Conservation (phyloP, 1,284 basidiomycete species). For the Apiotrichum domesticum region DNA sequence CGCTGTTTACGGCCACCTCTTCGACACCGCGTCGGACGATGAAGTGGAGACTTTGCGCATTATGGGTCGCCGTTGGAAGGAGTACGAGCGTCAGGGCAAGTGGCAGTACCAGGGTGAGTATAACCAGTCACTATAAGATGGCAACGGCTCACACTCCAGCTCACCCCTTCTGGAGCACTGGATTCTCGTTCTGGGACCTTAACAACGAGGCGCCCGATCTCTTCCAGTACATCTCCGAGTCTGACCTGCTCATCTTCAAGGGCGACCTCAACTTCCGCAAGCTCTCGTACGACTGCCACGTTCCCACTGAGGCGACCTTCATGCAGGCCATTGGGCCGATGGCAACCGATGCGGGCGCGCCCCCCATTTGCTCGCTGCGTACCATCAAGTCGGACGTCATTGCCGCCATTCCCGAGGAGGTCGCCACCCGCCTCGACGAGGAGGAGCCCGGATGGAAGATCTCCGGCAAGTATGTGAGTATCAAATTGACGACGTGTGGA, state of each 20-base stretch:
- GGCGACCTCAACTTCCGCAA: slow-evolving; percentile 87
- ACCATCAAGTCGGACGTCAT: slow-evolving; percentile 80
- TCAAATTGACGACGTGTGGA: neutral
- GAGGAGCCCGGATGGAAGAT: slow-evolving; percentile 95
- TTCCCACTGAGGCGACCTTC: slow-evolving; percentile 84
- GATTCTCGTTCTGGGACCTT: slow-evolving; percentile 83
- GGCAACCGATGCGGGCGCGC: slow-evolving; percentile 80
- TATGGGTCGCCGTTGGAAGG: slow-evolving; percentile 88
- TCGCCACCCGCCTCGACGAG: slow-evolving; percentile 75
- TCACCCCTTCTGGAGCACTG: slow-evolving; percentile 90
- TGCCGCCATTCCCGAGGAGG: slow-evolving; percentile 58
- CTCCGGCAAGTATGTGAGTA: slow-evolving; percentile 72
- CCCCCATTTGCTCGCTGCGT: slow-evolving; percentile 74
- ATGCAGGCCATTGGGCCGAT: slow-evolving; percentile 88
- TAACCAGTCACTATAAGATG: too few species aligned
- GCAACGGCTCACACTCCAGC: slow-evolving; percentile 33
- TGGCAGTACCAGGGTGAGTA: slow-evolving; percentile 73
- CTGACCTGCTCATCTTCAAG: slow-evolving; percentile 93
- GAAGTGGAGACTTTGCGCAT: slow-evolving; percentile 76
- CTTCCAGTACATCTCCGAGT: slow-evolving; percentile 83
- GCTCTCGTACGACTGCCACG: slow-evolving; percentile 88
- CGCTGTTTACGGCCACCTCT: slow-evolving; percentile 81
- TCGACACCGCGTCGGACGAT: slow-evolving; percentile 64
- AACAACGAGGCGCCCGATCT: slow-evolving; percentile 75
- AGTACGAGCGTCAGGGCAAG: slow-evolving; percentile 88